These are phyloP conservation scores for Aspergillus avenaceus DNA, from an alignment of 495 filamentous ascomycete species.

Conservation along the genomic window DNA sequence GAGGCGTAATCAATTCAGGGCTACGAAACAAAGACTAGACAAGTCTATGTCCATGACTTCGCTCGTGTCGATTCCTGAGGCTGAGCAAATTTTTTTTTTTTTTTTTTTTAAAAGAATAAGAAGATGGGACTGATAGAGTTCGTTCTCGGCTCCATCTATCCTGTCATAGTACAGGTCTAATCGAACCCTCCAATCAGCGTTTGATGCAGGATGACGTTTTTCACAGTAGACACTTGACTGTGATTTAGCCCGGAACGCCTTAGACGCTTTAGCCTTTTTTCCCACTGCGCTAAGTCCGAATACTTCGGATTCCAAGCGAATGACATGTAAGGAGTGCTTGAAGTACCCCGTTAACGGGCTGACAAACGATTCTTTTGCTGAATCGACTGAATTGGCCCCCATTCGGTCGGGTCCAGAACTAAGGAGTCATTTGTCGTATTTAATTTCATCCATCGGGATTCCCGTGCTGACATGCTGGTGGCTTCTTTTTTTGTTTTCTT, in stretches of 20 bases:
- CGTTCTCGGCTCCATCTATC: neutral
- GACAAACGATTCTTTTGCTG: neutral
- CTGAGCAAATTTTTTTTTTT: slow-evolving; percentile 1
- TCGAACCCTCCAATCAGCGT: neutral
- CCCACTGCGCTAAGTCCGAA: neutral
- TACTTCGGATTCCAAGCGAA: neutral
- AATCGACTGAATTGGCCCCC: too few relatives aligned
- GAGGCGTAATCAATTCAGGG: neutral
- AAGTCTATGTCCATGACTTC: too few relatives aligned
- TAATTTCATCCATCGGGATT: too few relatives aligned
- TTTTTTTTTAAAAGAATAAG: too few relatives aligned
- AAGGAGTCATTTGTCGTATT: too few relatives aligned
- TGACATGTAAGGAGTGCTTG: neutral
- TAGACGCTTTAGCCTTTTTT: neutral
- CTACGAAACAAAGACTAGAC: neutral
- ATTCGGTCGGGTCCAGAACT: too few relatives aligned
- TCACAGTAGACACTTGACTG: too few relatives aligned
- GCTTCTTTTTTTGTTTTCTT: too few relatives aligned
- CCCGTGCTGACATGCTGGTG: too few relatives aligned
- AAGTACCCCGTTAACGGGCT: neutral
- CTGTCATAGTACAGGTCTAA: neutral
- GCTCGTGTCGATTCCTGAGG: slow-evolving; percentile 1
- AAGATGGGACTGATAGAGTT: slow-evolving; percentile 1
- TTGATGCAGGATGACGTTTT: neutral
- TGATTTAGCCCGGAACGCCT: neutral